Conservation (phyloP, 1,139 yeast species). For the Nakaseomyces nivariensis region DNA sequence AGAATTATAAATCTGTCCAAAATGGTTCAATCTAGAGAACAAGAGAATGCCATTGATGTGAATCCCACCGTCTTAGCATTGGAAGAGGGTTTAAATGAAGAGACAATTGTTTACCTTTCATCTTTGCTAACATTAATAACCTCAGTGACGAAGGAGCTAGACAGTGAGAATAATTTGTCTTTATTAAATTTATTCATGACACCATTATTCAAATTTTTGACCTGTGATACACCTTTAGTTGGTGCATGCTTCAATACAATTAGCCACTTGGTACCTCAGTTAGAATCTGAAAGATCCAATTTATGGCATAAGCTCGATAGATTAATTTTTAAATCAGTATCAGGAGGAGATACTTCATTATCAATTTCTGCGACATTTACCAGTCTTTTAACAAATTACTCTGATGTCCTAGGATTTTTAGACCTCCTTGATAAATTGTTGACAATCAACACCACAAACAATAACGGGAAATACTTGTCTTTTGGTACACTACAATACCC, state of each 20-base stretch:
- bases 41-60: constrained; percentile 25
- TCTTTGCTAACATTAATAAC: constrained; percentile 55
- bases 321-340: constrained; percentile 48
- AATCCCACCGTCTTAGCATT: constrained; percentile 18
- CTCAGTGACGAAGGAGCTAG: constrained; percentile 38
- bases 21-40: constrained; percentile 20
- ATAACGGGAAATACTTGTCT: constrained; percentile 20
- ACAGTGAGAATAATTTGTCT: constrained; percentile 16
- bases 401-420: constrained; percentile 55
- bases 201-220: constrained; percentile 39
- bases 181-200: constrained; percentile 24
- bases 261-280: constrained; percentile 42
- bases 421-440: constrained; percentile 31
- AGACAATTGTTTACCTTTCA: constrained; percentile 64
- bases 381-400: constrained; percentile 31
- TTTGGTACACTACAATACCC: constrained; percentile 50
- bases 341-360: constrained; percentile 9
- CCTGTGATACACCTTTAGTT: constrained; percentile 41
- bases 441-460: constrained; percentile 34
- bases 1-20: constrained; percentile 34
- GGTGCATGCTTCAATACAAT: constrained; percentile 47
- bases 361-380: constrained; percentile 19
- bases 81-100: constrained; percentile 61
- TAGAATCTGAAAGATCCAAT: constrained; percentile 35
- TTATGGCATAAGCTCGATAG: constrained; percentile 66